Evolutionary conservation across 129 eudicot genomes (phyloP), one percentile per base, ranked within the genome.

Genomic region (Gnaphalium uliginosum): DNA sequence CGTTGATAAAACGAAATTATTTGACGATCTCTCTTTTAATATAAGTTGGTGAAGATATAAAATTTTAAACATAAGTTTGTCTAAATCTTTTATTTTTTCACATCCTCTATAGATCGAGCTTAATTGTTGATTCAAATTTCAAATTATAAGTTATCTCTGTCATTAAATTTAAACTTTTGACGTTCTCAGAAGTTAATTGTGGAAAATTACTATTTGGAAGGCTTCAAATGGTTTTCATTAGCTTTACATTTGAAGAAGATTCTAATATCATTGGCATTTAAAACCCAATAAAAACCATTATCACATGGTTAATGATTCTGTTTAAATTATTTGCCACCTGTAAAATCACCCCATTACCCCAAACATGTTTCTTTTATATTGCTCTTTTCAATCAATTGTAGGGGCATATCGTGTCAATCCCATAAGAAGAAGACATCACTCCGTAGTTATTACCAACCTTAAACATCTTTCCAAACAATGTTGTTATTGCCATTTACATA

Each of bases 231-330:
- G 19, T 59, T 29, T 76, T 57, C 54, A 41, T 63, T 66, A 59
- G 5, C n/a, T 68, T 75, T 76, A 67, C 80, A 54, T 10, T 23
- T 48, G 11, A 84, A 74, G 51, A 53, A 23, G 25, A 71, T 46
- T 30, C 23, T 21, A 32, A 76, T 68, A 85, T 83, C 66, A 81
- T 79, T 8, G 65, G 78, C 82, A 88, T 86, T 88, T 75, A 83
- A 81, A 68, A n/a, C 26, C 24, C 67, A 75, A 76, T 60, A 53
- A 78, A 70, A 58, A 60, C 64, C 64, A 58, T 75, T 75, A 83
- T 75, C 62, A 61, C 73, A 30, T 68, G 85, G 14, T 14, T 14
- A 5, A 46, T 46, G 53, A 88, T 86, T 75, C 76, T 76, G 70
- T 78, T 13, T 71, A 62, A 69, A 72, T 64, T 53, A 79, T 58